Percentiles rank a stretch among this genome's conserved stretches.
Evolutionary conservation across 192 early-diverging fungal species (phyloP).

Genomic region (Coemansia furcata): DNA sequence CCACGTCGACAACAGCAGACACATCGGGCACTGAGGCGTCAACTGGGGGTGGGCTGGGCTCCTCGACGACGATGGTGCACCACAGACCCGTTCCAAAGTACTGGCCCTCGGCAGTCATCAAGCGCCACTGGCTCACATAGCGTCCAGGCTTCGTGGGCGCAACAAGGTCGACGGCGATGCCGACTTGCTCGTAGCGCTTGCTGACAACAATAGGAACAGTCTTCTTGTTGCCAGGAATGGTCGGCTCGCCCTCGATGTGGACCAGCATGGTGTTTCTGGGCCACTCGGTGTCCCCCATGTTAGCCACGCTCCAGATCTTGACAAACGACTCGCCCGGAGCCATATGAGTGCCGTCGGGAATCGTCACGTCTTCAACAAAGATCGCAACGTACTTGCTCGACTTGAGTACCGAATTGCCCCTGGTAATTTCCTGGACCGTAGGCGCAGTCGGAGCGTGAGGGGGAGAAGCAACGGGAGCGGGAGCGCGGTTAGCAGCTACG

Average conservation of each 20-base stretch:
- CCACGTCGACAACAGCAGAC: background rate
- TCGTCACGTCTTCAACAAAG: conserved; percentile 68
- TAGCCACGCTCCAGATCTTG: conserved; percentile 72
- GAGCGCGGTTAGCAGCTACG: background rate
- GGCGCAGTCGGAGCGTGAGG: background rate
- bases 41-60: background rate
- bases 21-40: background rate
- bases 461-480: background rate
- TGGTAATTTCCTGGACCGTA: background rate
- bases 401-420: conserved; percentile 8
- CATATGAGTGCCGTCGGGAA: conserved; percentile 62
- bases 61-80: conserved; percentile 63
- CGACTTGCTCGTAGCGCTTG: conserved; percentile 54
- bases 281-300: conserved; percentile 61
- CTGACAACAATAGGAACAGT: conserved; percentile 49
- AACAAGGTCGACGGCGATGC: conserved; percentile 62
- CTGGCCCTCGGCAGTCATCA: conserved; percentile 57
- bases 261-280: conserved; percentile 58
- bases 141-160: conserved; percentile 60
- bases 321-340: conserved; percentile 57
- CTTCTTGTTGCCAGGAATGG: conserved; percentile 48
- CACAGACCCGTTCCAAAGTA: conserved; percentile 67
- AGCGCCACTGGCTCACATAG: conserved; percentile 63
- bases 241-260: conserved; percentile 56
- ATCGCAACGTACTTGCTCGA: conserved; percentile 35